Percentiles rank a stretch among this genome's conserved stretches.
These are phyloP conservation scores for Fusarium hainanense DNA, from an alignment of 2,329 filamentous ascomycete genomes.

Conservation along the genomic window DNA sequence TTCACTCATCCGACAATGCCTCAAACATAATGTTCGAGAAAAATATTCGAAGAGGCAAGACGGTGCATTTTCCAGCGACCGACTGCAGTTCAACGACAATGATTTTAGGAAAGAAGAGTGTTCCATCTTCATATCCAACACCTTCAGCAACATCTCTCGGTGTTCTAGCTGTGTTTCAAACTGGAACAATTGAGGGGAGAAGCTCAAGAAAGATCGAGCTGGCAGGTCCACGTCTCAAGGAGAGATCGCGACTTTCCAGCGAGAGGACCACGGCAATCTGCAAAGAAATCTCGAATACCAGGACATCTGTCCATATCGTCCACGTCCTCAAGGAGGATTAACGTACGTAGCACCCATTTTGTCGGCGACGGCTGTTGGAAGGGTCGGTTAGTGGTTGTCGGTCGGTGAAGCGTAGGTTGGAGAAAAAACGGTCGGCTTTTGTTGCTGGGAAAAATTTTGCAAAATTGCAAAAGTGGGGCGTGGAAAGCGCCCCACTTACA, in stretches of 20 bases:
- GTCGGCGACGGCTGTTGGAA: constrained; percentile 53
- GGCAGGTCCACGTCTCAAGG: constrained; percentile 59
- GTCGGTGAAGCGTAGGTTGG: constrained; percentile 40
- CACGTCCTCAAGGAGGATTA: constrained; percentile 53
- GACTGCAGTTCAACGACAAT: constrained; percentile 67
- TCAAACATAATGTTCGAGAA: constrained; percentile 58
- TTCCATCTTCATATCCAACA: constrained; percentile 79
- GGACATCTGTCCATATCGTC: constrained; percentile 53
- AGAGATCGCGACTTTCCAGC: constrained; percentile 66
- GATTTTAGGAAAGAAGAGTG: constrained; percentile 78
- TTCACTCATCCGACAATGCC: constrained; percentile 82
- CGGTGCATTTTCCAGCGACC: constrained; percentile 43
- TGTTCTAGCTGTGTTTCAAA: constrained; percentile 60
- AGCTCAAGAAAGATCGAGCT: constrained; percentile 81
- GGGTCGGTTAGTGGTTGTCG: constrained; percentile 55
- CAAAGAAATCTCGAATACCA: constrained; percentile 61
- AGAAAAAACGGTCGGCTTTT: not conserved
- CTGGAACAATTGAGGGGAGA: constrained; percentile 67
- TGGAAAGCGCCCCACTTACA: too few relatives aligned
- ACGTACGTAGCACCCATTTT: constrained; percentile 67
- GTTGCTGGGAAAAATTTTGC: constrained; percentile 13
- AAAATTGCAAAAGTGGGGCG: constrained; percentile 29
- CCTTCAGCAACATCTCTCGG: constrained; percentile 73
- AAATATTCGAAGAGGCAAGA: constrained; percentile 50
- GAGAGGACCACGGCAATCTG: constrained; percentile 88